Base-by-base conservation (phyloP, 2,329 filamentous ascomycete species). In the Aurifilum marmelostoma region DNA sequence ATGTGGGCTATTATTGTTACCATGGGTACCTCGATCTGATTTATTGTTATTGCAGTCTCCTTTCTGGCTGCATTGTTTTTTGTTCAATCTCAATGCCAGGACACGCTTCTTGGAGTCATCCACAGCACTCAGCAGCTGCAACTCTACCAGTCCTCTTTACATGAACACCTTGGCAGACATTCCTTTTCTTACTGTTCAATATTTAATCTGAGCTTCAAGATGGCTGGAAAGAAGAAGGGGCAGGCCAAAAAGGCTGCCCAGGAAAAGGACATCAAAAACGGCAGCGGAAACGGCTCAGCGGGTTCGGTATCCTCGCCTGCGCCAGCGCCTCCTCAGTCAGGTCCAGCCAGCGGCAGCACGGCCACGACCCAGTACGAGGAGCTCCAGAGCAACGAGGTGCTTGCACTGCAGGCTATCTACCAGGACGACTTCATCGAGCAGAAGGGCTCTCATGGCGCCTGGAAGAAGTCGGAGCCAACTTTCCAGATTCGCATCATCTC, bases 391-490 rank as follows among this genome's bases (percentile, higher is more conserved):
- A 92, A 97, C 77, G 96, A 98, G 81, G 85, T 97, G 68, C 88
- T 96, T 77, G 95, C 90, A 59, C 84, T 98, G 69, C 87, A 91
- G 75, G 92, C 95, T 56, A 97, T 98, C 63, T 98, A 96, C 77
- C 91, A 90, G 73, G 93, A 97, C 70, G 94, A 97, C 76, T 97
- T 93, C 76, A 85, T 91, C 74, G 89, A 91, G 77, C 87, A 93
- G 75, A 88, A 91, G 75, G 87, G 87, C 64, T 87, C 87, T 69
- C 88, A 89, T 70, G 86, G 88, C 73, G 94, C 94, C 54, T 98
- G 95, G 95, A 94, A 97, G 88, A 94, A 93, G 87, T 89, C 91
- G 4, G 92, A 97, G 76, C 91, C 93, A 21, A 87, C 89, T 0
- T 97, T 98, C 78, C 92, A 92, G 73, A 89, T 98, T 65, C 88